Evolutionary conservation across 176 grass and related monocot genomes (phyloP), one percentile per base, ranked within the genome.

Genomic region (Chrysopogon serrulatus): DNA sequence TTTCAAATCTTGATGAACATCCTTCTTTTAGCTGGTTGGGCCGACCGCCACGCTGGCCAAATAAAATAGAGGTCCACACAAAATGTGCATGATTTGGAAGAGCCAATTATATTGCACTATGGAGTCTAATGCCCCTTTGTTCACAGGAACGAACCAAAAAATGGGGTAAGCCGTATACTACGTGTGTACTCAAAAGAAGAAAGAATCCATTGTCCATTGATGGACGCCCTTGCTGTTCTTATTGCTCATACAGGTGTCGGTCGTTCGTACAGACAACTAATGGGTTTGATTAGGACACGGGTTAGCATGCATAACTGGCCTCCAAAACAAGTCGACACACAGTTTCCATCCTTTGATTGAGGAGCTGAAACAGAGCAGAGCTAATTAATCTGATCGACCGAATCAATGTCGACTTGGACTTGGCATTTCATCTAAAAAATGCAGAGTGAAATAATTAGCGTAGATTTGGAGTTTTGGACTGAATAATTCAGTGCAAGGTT

Each of bases 151-250:
- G 15, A 16, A 27, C 37, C 65, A 15, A 70, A 42, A 69, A 41
- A 33, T 23, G 67, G 11, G 31, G 35, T 48, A 18, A 19, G 48
- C 18, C 17, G 48, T 53, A 53, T 40, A 0, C 30, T 32, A n/a
- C 36, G 67, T 37, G 35, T 43, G 49, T 42, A 8, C 79, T 82
- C 17, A 82, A 71, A 82, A 59, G 65, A 32, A 30, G 66, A 71
- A 82, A 82, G 33, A 18, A 56, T 71, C 48, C n/a, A 10, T n/a
- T 71, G 39, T 40, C 39, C 49, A 8, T 53, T 40, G 8, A 23
- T 5, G 37, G 42, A 16, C 30, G 60, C 62, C 0, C 42, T 51
- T 51, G 75, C 12, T 78, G 10, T 19, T 62, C 18, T 30, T 62
- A 64, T 40, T 21, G 39, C 39, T 23, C 39, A 65, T n/a, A 59